phyloP scores from a whole-genome alignment of 2,329 filamentous ascomycete species.

The Aspergillus proliferans region DNA sequence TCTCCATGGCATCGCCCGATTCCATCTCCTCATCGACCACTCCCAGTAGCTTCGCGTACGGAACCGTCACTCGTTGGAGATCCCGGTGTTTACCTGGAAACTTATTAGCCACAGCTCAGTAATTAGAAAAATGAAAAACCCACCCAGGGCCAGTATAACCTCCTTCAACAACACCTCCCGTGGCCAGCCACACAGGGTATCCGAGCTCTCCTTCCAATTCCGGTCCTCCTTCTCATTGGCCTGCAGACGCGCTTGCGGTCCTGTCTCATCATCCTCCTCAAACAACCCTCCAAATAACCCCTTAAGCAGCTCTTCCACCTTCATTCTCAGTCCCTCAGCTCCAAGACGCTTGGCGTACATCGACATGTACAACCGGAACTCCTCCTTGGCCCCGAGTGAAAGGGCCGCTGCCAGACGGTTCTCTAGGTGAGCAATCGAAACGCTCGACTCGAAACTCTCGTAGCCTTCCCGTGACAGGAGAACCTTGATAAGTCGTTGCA shows the following conservation, averaged over 20 bases:
- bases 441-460: conserved; percentile 81
- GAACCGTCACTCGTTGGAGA: conserved; percentile 86
- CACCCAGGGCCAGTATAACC: conserved; percentile 88
- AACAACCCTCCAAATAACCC: conserved; percentile 68
- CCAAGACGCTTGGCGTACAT: conserved; percentile 98
- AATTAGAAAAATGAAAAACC: conserved; percentile 23
- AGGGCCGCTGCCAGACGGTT: conserved; percentile 87
- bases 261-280: conserved; percentile 45
- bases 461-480: conserved; percentile 84
- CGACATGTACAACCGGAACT: conserved; percentile 89
- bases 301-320: conserved; percentile 87
- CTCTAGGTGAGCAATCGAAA: conserved; percentile 91
- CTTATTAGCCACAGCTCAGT: conserved; percentile 3
- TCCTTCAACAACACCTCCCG: conserved; percentile 80
- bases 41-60: conserved; percentile 79
- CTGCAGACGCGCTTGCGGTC: conserved; percentile 12
- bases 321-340: conserved; percentile 75
- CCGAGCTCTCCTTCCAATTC: conserved; percentile 46
- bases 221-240: conserved; percentile 36
- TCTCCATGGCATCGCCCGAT: conserved; percentile 32
- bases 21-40: conserved; percentile 34
- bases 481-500: conserved; percentile 86
- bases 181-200: conserved; percentile 84
- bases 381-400: conserved; percentile 76
- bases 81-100: conserved; percentile 85